Evolutionary conservation across 2,329 filamentous ascomycete genomes (phyloP), one percentile per base, ranked within the genome.

Genomic region (Pseudocercospora cruenta): DNA sequence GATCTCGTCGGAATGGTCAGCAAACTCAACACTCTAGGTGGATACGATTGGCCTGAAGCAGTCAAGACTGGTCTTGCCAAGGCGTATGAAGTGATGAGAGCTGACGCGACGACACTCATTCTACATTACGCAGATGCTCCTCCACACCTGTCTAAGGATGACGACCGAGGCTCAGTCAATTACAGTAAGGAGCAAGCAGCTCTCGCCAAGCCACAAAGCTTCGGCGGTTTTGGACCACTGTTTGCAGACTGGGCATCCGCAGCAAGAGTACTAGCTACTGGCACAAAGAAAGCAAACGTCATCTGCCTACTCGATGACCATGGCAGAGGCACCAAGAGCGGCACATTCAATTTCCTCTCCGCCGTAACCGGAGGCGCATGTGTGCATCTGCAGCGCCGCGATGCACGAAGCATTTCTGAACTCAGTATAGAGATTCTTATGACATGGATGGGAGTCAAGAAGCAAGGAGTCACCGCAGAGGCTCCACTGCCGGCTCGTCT

Each of bases 361-460:
- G 53, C 61, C 10, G 47, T 66, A n/a, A 66, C 60, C 1, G 14
- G 26, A n/a, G 60, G 67, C 21, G 54, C 58, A 19, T 63, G 64
- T 21, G 39, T 68, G 16, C 58, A 66, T 19, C 43, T 66, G 36
- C 14, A 45, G 4, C 28, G 54, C 21, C 12, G 19, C 10, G 51
- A 49, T 19, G 47, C 65, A 0, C 62, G 67, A 10, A 64, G 49
- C 22, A 69, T 67, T 26, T 69, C 65, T 26, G 62, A 69, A 39
- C 58, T 62, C 26, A 67, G 62, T 4, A 55, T 67, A 12, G 62
- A 69, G 31, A 36, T 65, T 8, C 57, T 69, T 1, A 31, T 67
- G 33, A 51, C 67, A 24, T 69, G 67, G 67, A 69, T 69, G 65
- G 62, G 58, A 4, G 57, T 67, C 6, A 63, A 58, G 54, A 69